A percentile compares a stretch with the other conserved stretches of the same genome.
Evolutionary conservation across 164 flowering plant species (phyloP).

Genomic region (Hamamelis virginiana): DNA sequence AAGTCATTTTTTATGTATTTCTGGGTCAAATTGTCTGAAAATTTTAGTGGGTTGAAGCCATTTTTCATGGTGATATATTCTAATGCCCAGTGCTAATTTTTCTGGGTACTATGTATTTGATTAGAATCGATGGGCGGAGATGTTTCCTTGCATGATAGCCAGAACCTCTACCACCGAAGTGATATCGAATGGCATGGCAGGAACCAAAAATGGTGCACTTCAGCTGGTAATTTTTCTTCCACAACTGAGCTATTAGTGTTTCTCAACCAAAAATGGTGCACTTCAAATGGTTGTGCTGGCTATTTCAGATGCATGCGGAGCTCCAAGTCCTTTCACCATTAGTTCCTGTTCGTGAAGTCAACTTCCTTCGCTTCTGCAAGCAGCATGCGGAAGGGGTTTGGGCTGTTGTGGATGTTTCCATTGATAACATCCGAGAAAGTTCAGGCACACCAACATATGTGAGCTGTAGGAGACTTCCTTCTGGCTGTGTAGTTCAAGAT

Average conservation of each 20-base stretch:
- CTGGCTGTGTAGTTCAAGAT: constrained; percentile 95
- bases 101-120: too few species aligned
- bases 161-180: constrained; percentile 73
- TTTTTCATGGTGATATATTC: too few species aligned
- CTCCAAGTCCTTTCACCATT: constrained; percentile 94
- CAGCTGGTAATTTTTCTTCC: constrained; percentile 51
- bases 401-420: constrained; percentile 98
- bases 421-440: constrained; percentile 64
- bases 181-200: constrained; percentile 73
- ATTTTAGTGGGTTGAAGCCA: too few species aligned
- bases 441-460: constrained; percentile 41
- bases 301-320: constrained; percentile 89
- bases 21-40: too few species aligned
- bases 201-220: constrained; percentile 89
- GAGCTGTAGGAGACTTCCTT: constrained; percentile 84
- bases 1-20: too few species aligned
- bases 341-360: constrained; percentile 84
- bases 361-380: constrained; percentile 90
- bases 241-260: background rate
- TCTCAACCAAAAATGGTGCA: too few species aligned
- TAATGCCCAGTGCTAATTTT: too few species aligned
- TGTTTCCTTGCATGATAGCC: constrained; percentile 87
- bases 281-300: too few species aligned
- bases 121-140: constrained; percentile 86
- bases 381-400: constrained; percentile 96